Percentiles rank a stretch among this genome's conserved stretches.
Conservation (phyloP, 306 rosid genomes). For the Medicago ruthenica region DNA sequence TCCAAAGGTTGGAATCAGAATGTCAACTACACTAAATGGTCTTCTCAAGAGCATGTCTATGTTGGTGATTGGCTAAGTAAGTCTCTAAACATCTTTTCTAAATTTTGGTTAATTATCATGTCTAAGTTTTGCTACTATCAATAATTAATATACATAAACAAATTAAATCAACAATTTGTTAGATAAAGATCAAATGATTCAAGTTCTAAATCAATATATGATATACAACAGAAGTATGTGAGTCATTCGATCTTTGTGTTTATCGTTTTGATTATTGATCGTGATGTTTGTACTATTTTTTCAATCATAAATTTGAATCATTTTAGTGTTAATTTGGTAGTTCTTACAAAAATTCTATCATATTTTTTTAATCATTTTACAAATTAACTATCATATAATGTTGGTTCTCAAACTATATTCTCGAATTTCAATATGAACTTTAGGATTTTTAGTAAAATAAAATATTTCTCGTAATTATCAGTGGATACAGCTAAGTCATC, state of each 20-base stretch:
- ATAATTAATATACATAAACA: too few species aligned
- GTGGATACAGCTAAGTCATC: too few species aligned
- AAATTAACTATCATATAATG: not conserved
- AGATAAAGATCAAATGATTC: not conserved
- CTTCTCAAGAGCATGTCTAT: slow-evolving; percentile 48
- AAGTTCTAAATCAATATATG: not conserved
- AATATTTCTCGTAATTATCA: too few species aligned
- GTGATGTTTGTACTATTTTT: not conserved
- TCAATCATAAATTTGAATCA: too few species aligned
- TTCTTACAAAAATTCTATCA: not conserved
- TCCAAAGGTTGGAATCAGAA: slow-evolving; percentile 57
- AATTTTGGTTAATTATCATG: not conserved
- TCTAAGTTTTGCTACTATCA: not conserved
- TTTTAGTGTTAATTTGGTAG: not conserved
- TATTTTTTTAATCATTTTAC: too few species aligned
- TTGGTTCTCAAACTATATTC: not conserved
- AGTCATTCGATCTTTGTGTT: not conserved
- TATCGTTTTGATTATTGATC: too few species aligned
- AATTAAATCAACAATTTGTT: not conserved
- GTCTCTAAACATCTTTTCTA: slow-evolving; percentile 1
- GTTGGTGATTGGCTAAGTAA: slow-evolving; percentile 88
- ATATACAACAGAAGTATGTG: not conserved
- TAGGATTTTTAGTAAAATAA: too few species aligned
- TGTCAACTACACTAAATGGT: slow-evolving; percentile 75
- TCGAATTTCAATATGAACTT: not conserved